Evolutionary conservation across 352 stramenopile species (phyloP), one percentile per base, ranked within the genome.

Genomic region (Pythium periplocum): DNA sequence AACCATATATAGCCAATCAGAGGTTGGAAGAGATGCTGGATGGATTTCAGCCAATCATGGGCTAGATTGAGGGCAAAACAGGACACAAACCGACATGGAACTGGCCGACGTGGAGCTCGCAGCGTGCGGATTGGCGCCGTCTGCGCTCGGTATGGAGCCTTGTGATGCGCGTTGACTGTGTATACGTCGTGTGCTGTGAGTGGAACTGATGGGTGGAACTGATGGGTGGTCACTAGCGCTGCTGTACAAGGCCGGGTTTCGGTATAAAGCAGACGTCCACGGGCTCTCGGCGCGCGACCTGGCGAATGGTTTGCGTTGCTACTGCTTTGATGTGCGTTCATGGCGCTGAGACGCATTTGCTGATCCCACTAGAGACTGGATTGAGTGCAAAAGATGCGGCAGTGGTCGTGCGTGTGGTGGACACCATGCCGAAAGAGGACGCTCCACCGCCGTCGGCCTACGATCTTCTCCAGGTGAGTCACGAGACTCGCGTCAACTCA

Each of bases 171-270:
- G 17, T 26, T 26, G 17, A 26, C 17, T 26, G 17, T 26, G 17
- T 26, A 26, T 26, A 26, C 17, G 17, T 26, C 17, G 17, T 26
- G 17, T 26, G 17, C 17, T 26, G 17, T 0, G 17, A 26, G 17
- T 26, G 17, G 8, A 40, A 10, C 39, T 41, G 11, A 26, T 44
- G 39, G 26, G 30, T 69, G 1, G 33, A 40, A 10, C 39, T 41
- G 11, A 26, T 44, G 39, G 26, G 30, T 69, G 1, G 33, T 26
- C 10, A 41, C 10, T n/a, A 90, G 80, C 61, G 26, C 64, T 69
- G 48, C 72, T 90, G 35, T 70, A 86, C 32, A 69, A 78, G 12
- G 71, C 75, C 4, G 80, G 80, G 2, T 86, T 91, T 40, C 72
- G 78, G 12, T 83, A 81, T 51, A 68, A 69, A 47, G 59, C 64